phyloP scores from a whole-genome alignment of 805 yeast species.

The Candida odintsovae region DNA sequence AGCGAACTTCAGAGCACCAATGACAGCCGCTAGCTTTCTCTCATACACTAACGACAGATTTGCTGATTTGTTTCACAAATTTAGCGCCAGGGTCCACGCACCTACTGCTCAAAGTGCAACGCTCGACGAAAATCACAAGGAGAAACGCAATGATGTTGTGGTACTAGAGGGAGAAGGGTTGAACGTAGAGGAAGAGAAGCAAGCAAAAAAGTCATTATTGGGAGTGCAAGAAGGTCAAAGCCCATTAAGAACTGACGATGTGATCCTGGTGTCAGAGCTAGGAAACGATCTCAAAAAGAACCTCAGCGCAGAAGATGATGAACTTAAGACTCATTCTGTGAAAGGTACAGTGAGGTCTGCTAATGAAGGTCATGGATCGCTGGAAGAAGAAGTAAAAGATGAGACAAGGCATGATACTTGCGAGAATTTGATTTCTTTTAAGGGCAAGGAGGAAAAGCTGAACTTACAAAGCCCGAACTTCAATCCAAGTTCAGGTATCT shows the following conservation, averaged over 20 bases:
- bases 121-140: too few species aligned
- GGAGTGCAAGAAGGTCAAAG: too few species aligned
- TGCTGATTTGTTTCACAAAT: conserved; percentile 6
- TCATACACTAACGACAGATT: conserved; percentile 6
- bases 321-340: too few species aligned
- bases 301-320: too few species aligned
- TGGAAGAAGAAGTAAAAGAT: neutral
- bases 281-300: too few species aligned
- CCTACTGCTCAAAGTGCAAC: neutral
- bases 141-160: too few species aligned
- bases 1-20: neutral
- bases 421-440: neutral
- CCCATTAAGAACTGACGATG: too few species aligned
- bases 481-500: neutral
- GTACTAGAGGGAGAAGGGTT: too few species aligned
- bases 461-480: neutral
- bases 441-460: neutral
- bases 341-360: too few species aligned
- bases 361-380: neutral
- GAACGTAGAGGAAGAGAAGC: too few species aligned
- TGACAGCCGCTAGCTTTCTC: conserved; percentile 4
- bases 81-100: conserved; percentile 2
- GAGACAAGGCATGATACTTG: neutral
- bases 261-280: too few species aligned
- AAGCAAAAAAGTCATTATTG: too few species aligned